Conservation (phyloP, 139 green algal species). For the Astrephomene gubernaculifera region DNA sequence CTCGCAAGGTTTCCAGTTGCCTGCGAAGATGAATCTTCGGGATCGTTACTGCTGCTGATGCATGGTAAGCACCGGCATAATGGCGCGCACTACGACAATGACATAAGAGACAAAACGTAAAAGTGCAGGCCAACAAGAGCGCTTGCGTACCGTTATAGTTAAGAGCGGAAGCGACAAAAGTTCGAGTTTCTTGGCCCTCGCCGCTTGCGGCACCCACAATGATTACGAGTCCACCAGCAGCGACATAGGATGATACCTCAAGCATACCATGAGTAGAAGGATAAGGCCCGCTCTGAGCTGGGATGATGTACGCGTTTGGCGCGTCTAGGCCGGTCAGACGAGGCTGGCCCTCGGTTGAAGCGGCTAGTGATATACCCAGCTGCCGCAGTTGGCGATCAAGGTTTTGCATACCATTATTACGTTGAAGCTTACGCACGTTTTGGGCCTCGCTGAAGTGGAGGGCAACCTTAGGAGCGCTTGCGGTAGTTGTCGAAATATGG, state of each 20-base stretch:
- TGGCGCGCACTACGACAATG: not conserved
- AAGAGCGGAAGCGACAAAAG: constrained; percentile 3
- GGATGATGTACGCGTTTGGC: constrained; percentile 40
- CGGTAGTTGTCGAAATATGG: too few relatives aligned
- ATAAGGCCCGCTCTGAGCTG: constrained; percentile 10
- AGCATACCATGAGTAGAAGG: not conserved
- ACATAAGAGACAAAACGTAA: too few relatives aligned
- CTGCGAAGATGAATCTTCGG: not conserved
- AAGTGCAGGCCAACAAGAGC: not conserved
- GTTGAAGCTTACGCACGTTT: not conserved
- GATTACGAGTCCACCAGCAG: not conserved
- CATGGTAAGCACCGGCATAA: not conserved
- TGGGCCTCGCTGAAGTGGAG: constrained; percentile 13
- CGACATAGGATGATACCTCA: not conserved
- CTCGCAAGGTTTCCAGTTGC: constrained; percentile 1
- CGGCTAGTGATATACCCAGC: not conserved
- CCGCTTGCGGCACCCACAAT: not conserved
- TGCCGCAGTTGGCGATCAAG: not conserved
- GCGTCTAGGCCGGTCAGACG: constrained; percentile 22
- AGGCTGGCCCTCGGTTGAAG: constrained; percentile 17
- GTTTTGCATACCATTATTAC: not conserved
- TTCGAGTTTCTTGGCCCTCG: not conserved
- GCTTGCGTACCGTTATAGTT: not conserved
- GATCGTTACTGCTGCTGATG: too few relatives aligned
- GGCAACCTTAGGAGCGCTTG: not conserved